Base-by-base conservation (phyloP, 768 basidiomycete species). In the Mrakia hoshinonis region DNA sequence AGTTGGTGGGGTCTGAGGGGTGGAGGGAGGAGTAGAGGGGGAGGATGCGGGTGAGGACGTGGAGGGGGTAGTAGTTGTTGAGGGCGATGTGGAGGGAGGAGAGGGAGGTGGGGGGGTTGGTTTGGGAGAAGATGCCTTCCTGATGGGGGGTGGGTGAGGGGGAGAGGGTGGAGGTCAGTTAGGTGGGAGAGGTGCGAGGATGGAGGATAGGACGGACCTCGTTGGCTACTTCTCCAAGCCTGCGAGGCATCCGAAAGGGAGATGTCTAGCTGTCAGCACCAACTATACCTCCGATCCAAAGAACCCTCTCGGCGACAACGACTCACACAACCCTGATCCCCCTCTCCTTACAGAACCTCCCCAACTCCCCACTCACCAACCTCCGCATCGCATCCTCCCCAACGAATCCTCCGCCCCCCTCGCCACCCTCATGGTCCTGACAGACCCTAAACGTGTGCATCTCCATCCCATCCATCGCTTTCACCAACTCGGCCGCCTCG, bases 31-130 rank as follows among this genome's bases (percentile, higher is more conserved):
- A 22, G 65, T 67, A 52, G 22, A 67, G 49, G 13, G 65, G 65
- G 29, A 67, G 48, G 13, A 52, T n/a, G 48, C 47, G 34, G 0
- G 15, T n/a, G 34, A 67, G 47, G 49, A 67, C 29, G 49, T 48
- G 47, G 47, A 34, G 65, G 15, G 47, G 49, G 49, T 67, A 67
- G 65, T 67, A 67, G 65, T 67, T 67, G 34, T 49, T 48, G 5
- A 67, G 34, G 7, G 46, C 65, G 4, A 49, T 48, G 49, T 52
- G 34, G 22, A 67, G 49, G 9, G 51, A 15, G 20, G 26, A 48
- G 49, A 36, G 48, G 1, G 34, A 51, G 29, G 24, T 18, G 65
- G 65, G 47, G 4, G 65, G 65, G 65, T 67, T 67, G 31, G 65
- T 67, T 36, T 67, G 47, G 13, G 47, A 48, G 48, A 67, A 67